Evolutionary conservation across 257 asterid species (phyloP).

Genomic region (Solanum pinnatisectum): DNA sequence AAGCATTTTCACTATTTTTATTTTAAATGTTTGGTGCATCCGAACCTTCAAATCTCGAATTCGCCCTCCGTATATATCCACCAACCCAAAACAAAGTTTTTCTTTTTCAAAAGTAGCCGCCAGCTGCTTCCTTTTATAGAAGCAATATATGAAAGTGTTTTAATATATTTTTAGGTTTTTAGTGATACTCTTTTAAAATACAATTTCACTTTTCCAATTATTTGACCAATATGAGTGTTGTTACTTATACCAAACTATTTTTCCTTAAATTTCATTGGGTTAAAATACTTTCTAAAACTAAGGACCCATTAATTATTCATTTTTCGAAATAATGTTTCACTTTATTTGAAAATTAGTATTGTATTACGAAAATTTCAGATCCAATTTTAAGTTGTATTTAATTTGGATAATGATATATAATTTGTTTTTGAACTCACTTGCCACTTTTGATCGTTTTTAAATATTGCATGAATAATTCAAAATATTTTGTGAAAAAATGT

Average conservation of each 20-base stretch:
- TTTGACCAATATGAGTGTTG: neutral
- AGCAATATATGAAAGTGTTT: neutral
- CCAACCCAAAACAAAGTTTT: neutral
- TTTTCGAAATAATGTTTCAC: neutral
- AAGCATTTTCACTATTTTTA: no score
- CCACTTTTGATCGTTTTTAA: neutral
- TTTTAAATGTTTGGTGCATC: no score
- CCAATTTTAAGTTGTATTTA: neutral
- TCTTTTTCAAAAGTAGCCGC: neutral
- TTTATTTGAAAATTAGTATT: neutral
- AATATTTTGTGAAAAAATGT: neutral
- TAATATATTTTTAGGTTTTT: neutral
- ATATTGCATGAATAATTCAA: neutral
- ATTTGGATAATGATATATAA: neutral
- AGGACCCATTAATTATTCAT: neutral
- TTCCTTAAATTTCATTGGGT: neutral
- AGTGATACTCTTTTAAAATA: neutral
- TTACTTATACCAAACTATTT: no score
- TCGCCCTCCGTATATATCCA: fast-evolving
- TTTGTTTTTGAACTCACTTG: neutral
- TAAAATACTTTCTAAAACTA: neutral
- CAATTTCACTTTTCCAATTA: neutral
- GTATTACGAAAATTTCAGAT: neutral
- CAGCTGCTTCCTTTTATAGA: neutral
- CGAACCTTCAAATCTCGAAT: fast-evolving